Conservation (phyloP, 306 rosid genomes). For the Dalbergia oliveri region DNA sequence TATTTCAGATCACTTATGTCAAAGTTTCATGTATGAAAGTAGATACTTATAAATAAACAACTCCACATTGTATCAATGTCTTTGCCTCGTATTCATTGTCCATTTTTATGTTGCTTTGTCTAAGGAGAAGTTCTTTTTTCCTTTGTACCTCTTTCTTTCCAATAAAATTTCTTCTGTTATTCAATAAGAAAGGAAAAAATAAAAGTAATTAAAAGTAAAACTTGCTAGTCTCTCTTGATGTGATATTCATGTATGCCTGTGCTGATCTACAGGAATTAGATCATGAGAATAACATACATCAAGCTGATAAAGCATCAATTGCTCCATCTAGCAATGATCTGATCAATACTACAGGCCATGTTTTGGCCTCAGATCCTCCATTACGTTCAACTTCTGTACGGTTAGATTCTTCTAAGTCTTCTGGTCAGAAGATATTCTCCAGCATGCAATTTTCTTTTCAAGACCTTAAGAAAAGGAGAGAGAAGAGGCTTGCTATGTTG, state of each 20-base stretch:
- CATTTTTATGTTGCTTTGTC: constrained; percentile 42
- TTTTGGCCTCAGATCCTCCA: constrained; percentile 52
- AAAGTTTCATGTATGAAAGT: constrained; percentile 12
- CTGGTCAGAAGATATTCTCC: constrained; percentile 62
- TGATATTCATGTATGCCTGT: constrained; percentile 26
- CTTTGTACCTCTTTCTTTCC: constrained; percentile 37
- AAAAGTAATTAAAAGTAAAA: background rate
- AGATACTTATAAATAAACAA: constrained; percentile 19
- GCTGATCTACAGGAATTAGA: constrained; percentile 61
- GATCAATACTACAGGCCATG: constrained; percentile 48
- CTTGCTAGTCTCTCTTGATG: constrained; percentile 26
- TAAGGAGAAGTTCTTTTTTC: constrained; percentile 33
- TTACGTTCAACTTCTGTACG: constrained; percentile 51
- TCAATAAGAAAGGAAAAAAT: background rate
- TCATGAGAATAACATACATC: constrained; percentile 51
- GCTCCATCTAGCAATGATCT: constrained; percentile 60
- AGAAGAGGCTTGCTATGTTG: constrained; percentile 60
- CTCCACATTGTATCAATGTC: constrained; percentile 10
- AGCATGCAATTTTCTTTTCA: constrained; percentile 73
- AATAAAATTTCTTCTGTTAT: constrained; percentile 28
- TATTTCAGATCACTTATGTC: constrained; percentile 23
- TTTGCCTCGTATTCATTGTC: constrained; percentile 31
- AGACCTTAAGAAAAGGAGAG: constrained; percentile 79
- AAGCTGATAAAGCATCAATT: constrained; percentile 48
- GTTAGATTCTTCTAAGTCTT: constrained; percentile 56